phyloP scores from a whole-genome alignment of 495 filamentous ascomycete genomes.

The Podospora pseudocomata region DNA sequence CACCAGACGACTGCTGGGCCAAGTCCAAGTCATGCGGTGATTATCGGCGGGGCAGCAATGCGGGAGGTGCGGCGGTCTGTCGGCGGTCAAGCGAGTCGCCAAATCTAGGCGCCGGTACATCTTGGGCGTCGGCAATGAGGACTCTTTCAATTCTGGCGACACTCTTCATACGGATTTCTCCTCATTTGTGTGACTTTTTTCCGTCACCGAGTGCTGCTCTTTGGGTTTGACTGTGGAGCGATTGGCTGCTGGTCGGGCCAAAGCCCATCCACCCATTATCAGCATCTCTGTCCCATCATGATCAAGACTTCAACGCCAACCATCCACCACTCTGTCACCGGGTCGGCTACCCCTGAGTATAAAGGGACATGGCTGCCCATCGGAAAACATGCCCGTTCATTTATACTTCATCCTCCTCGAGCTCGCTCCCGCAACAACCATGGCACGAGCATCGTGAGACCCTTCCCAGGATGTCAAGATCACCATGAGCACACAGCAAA shows the following conservation, averaged over 20 bases:
- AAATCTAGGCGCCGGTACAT: slow-evolving; percentile 1
- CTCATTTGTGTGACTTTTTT: too few relatives aligned
- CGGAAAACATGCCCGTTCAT: not conserved
- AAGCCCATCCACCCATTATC: too few relatives aligned
- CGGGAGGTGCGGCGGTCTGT: slow-evolving; percentile 17
- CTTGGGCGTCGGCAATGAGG: not conserved
- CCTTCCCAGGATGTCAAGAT: not conserved
- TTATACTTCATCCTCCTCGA: not conserved
- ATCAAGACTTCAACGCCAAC: not conserved
- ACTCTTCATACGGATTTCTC: too few relatives aligned
- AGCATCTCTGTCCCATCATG: not conserved
- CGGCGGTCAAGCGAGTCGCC: slow-evolving; percentile 25
- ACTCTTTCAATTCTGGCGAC: not conserved
- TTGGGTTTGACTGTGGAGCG: not conserved
- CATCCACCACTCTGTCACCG: not conserved
- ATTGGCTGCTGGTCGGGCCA: not conserved
- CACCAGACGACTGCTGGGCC: not conserved
- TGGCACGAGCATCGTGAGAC: not conserved
- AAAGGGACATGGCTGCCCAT: not conserved
- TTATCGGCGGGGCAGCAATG: slow-evolving; percentile 24
- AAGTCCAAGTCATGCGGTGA: slow-evolving; percentile 20
- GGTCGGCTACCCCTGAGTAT: not conserved
- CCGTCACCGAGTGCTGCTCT: not conserved
- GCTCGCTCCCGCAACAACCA: not conserved
- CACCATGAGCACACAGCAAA: not conserved